Evolutionary conservation across 129 eudicot species (phyloP), one percentile per base, ranked within the genome.

Genomic region (Chrysanthemum makinoi): DNA sequence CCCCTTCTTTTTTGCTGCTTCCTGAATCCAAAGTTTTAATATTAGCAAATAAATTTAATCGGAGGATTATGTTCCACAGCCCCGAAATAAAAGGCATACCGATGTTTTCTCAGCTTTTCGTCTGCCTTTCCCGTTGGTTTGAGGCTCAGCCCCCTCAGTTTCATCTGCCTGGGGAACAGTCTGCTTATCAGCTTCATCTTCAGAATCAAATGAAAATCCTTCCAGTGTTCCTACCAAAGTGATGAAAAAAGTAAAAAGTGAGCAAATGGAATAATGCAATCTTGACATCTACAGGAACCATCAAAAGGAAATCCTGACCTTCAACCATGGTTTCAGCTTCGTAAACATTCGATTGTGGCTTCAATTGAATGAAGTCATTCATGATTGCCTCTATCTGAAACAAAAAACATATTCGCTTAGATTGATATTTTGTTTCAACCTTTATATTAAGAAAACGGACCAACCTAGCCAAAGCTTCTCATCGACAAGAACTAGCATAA

Each of bases 261-360:
- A 66, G 74, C 35, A 68, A 56, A 16, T 66, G 28, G 16, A 54
- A 22, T 6, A 60, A 14, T 39, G 1, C 26, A 39, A 65, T 43
- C 46, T 58, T 13, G 5, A 19, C 57, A 71, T 79, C 43, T 48
- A 60, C 5, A 9, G 17, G 33, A 65, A 16, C 64, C 46, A 52
- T 54, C 49, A 65, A 62, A 69, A 43, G 47, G 52, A 78, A 72
- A n/a, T 24, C 75, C 80, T 46, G 65, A 94, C 98, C 98, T 94
- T 87, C 98, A 75, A 94, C 90, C 97, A 90, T 94, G 65, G 99
- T 94, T 82, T 94, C 99, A 44, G 97, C 96, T 64, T 86, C 94
- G 47, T 86, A 94, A 65, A 94, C 97, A 81, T 87, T 94, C 35
- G 99, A 90, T 75, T 85, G 90, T 74, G 98, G 84, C 70, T 80